These are phyloP conservation scores for Candida ficus DNA, from an alignment of 805 yeast species.

Conservation along the genomic window DNA sequence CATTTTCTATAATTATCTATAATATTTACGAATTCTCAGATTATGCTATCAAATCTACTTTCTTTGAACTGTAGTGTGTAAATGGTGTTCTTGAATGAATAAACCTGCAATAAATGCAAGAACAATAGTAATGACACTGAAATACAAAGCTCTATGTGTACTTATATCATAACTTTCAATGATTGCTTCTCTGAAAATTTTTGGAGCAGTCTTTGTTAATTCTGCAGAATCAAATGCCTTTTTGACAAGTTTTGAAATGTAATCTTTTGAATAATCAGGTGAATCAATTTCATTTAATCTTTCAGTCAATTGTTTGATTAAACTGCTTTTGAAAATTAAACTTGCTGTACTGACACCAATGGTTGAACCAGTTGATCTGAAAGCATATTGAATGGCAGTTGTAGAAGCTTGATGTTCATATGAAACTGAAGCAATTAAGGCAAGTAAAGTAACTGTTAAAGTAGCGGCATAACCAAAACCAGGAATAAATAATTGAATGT, in stretches of 20 bases:
- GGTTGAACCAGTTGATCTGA: constrained; percentile 83
- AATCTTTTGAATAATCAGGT: constrained; percentile 15
- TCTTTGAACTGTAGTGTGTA: constrained; percentile 43
- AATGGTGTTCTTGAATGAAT: constrained; percentile 50
- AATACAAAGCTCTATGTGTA: constrained; percentile 43
- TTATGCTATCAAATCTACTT: constrained; percentile 5
- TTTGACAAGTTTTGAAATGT: constrained; percentile 27
- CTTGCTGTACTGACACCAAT: constrained; percentile 70
- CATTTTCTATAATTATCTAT: too few species aligned
- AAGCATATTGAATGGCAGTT: constrained; percentile 86
- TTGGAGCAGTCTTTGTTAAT: constrained; percentile 44
- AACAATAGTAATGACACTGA: constrained; percentile 37
- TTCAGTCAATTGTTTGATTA: constrained; percentile 27
- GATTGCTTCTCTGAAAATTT: constrained; percentile 33
- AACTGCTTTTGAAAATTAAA: constrained; percentile 54
- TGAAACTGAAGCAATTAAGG: constrained; percentile 74
- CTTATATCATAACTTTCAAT: constrained; percentile 44
- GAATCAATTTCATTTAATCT: constrained; percentile 17
- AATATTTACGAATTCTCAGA: background rate
- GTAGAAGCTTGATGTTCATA: constrained; percentile 71
- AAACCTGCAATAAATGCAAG: constrained; percentile 38
- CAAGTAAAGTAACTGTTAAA: constrained; percentile 66
- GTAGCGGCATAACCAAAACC: constrained; percentile 65
- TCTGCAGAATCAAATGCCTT: constrained; percentile 48
- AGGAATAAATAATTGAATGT: constrained; percentile 41